Base-by-base conservation (phyloP, 1,284 basidiomycete genomes). In the Tranzscheliella williamsii region DNA sequence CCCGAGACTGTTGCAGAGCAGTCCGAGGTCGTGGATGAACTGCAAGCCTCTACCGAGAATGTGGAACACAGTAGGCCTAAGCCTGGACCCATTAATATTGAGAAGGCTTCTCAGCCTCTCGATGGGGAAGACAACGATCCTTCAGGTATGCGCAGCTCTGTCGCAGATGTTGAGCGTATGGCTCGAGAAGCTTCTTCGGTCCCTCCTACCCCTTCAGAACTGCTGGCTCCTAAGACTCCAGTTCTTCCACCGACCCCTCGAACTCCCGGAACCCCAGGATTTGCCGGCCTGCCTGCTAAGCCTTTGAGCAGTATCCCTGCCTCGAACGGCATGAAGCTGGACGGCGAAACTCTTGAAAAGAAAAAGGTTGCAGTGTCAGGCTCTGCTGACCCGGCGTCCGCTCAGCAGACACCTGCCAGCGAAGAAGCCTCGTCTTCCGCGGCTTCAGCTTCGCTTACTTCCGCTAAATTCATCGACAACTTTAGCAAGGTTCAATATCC, bases 401-500 rank as follows among this genome's bases (percentile, higher is more conserved):
- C 58, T 5, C 46, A 48, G 34, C 50, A 55, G 18, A 41, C 58
- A 43, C 47, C 49, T 9, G 24, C 29, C 13, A 26, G 39, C 30
- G 37, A 37, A 9, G 37, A 42, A 16, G 44, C 49, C n/a, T 69
- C 58, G 34, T 50, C 64, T 26, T 57, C 61, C 15, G 65, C 55
- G 2, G 67, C 71, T 12, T 62, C 67, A 18, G 30, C 54, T 34
- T 44, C 69, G 12, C 52, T 75, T 38, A 70, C 58, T 16, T 63
- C 71, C 8, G 67, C 72, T 38, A 60, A 52, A 38, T 65, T 65
- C 44, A 95, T 98, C 65, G 87, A 91, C 51, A 87, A 94, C 78
- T 83, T 98, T 41, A 83, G 81, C 32, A 81, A 84, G 45, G 84
- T 97, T 37, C 80, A 83, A 18, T 99, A 99, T 75, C 93, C 93